A percentile compares a stretch with the other conserved stretches of the same genome.
Conservation (phyloP, 129 eudicot species). For the Flaveria ramosissima region DNA sequence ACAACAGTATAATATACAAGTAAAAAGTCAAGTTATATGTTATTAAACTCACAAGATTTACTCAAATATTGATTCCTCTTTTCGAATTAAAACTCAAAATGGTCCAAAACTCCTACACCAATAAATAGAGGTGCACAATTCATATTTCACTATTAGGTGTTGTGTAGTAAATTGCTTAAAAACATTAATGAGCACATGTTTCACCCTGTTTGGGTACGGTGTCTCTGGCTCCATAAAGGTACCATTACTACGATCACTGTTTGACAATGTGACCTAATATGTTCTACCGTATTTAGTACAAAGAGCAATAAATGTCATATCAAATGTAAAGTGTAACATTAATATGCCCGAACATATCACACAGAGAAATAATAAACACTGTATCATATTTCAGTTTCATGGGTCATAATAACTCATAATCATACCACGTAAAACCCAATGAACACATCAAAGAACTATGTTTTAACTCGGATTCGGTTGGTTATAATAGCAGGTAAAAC, state of each 20-base stretch:
- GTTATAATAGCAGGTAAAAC: background rate
- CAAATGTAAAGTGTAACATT: background rate
- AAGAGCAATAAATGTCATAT: background rate
- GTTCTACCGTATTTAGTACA: background rate
- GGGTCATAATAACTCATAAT: background rate
- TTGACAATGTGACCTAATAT: conserved; percentile 10
- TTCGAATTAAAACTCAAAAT: too few species aligned
- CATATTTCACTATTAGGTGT: background rate
- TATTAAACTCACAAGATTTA: too few species aligned
- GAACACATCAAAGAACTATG: background rate
- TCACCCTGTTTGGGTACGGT: background rate
- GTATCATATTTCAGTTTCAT: background rate
- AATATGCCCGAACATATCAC: background rate
- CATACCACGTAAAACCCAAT: background rate
- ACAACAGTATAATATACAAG: too few species aligned
- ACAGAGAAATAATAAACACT: background rate
- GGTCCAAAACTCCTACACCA: background rate
- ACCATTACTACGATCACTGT: background rate
- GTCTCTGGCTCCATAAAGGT: background rate
- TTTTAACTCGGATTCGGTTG: background rate
- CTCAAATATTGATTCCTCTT: background rate
- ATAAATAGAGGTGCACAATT: background rate
- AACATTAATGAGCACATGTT: background rate
- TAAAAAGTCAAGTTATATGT: too few species aligned
- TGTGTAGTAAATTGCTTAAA: background rate